Evolutionary conservation across 768 basidiomycete genomes (phyloP).

Genomic region (Sarcodon sp.): DNA sequence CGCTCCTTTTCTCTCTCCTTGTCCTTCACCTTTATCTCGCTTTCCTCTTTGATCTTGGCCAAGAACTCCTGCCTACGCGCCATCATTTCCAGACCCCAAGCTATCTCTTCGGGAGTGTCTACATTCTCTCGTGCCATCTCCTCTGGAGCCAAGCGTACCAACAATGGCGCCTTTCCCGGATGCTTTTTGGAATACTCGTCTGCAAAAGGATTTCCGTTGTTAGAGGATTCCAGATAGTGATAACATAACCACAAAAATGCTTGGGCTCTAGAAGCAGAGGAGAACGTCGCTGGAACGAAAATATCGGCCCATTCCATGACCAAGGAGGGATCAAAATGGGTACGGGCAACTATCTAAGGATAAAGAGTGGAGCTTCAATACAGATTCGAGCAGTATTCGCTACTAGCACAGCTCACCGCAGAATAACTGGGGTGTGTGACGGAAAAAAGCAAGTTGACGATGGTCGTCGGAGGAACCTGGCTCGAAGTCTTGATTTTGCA

Average conservation of each 20-base stretch:
- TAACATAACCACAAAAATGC: constrained; percentile 35
- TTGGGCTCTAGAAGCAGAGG: constrained; percentile 27
- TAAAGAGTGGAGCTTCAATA: neutral
- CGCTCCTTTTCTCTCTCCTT: constrained; percentile 12
- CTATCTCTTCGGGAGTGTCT: constrained; percentile 27
- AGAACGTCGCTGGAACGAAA: constrained; percentile 26
- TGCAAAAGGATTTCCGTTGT: constrained; percentile 22
- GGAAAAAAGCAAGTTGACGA: constrained; percentile 60
- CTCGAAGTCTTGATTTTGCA: constrained; percentile 26
- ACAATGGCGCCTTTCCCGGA: constrained; percentile 15
- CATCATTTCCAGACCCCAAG: constrained; percentile 27
- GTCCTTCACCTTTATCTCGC: constrained; percentile 7
- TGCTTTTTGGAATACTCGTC: constrained; percentile 15
- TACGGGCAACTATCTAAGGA: constrained; percentile 15
- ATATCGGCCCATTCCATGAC: constrained; percentile 26
- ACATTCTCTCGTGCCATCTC: constrained; percentile 28
- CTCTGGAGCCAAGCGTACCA: constrained; percentile 15
- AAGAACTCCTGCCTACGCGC: constrained; percentile 23
- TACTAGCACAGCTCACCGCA: constrained; percentile 14
- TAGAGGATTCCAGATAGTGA: constrained; percentile 29
- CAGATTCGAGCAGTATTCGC: neutral
- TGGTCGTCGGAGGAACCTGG: constrained; percentile 51
- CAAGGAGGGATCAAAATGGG: constrained; percentile 20
- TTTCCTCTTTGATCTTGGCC: constrained; percentile 11
- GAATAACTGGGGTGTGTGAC: constrained; percentile 37